These are phyloP conservation scores for Avena atlantica DNA, from an alignment of 176 grass and related monocot genomes.

Conservation along the genomic window DNA sequence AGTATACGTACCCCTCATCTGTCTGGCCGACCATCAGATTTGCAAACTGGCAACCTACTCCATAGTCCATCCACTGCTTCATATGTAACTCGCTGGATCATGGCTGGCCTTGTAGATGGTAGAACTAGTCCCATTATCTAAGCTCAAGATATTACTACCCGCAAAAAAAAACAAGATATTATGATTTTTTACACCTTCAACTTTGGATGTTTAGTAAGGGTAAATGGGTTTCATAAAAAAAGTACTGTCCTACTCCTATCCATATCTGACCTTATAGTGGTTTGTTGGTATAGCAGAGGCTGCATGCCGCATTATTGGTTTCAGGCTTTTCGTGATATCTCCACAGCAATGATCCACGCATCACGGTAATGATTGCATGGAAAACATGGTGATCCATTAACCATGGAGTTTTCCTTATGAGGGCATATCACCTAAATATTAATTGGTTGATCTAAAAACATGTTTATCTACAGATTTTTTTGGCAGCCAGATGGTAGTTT, in stretches of 20 bases:
- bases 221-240: too few species aligned
- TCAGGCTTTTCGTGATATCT: constrained; percentile 42
- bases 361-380: constrained; percentile 35
- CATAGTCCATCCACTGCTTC: too few species aligned
- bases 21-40: too few species aligned
- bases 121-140: background rate
- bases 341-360: constrained; percentile 24
- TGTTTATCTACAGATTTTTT: too few species aligned
- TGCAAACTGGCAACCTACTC: too few species aligned
- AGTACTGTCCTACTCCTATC: background rate
- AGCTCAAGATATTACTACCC: background rate
- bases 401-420: background rate
- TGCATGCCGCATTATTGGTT: background rate
- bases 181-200: background rate
- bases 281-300: constrained; percentile 49
- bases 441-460: too few species aligned
- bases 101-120: background rate
- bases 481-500: too few species aligned
- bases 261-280: background rate
- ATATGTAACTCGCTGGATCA: too few species aligned
- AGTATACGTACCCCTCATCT: too few species aligned
- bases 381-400: constrained; percentile 28
- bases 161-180: too few species aligned
- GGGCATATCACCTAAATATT: too few species aligned
- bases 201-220: background rate